These are phyloP conservation scores for Diospyros kaki DNA, from an alignment of 148 eudicot genomes.

Conservation along the genomic window DNA sequence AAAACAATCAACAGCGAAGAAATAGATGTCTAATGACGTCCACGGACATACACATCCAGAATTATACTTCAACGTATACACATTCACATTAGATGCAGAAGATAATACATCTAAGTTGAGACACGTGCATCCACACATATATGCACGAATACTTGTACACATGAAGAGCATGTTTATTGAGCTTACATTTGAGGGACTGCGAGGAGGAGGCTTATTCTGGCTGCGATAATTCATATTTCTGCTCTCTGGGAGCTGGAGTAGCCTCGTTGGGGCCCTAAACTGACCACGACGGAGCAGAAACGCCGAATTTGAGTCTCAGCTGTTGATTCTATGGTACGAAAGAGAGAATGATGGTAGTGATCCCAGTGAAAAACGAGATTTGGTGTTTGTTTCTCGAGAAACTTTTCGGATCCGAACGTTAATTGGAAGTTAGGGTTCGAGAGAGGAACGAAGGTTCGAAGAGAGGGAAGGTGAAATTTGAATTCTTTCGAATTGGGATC, in stretches of 20 bases:
- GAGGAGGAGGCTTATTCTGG: constrained; percentile 46
- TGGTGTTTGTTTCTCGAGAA: constrained; percentile 10
- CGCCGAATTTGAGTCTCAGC: too few relatives aligned
- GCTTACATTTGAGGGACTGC: constrained; percentile 35
- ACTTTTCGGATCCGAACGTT: constrained; percentile 4
- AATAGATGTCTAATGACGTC: too few relatives aligned
- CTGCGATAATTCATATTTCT: constrained; percentile 36
- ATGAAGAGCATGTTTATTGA: neutral
- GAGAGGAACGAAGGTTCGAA: neutral
- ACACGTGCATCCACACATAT: neutral
- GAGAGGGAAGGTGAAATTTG: neutral
- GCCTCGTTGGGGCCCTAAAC: neutral
- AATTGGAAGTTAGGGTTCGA: constrained; percentile 8
- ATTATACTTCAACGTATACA: neutral
- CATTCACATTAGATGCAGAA: neutral
- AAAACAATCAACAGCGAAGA: neutral
- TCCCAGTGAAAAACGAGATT: constrained; percentile 1
- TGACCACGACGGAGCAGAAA: neutral
- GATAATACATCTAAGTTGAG: neutral
- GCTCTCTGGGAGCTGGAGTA: neutral
- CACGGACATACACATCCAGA: neutral
- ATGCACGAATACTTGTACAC: neutral
- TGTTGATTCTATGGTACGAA: too few relatives aligned
- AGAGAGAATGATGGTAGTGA: neutral
- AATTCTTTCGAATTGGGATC: neutral